Conservation (phyloP, 129 eudicot species). For the Centaurea solstitialis region DNA sequence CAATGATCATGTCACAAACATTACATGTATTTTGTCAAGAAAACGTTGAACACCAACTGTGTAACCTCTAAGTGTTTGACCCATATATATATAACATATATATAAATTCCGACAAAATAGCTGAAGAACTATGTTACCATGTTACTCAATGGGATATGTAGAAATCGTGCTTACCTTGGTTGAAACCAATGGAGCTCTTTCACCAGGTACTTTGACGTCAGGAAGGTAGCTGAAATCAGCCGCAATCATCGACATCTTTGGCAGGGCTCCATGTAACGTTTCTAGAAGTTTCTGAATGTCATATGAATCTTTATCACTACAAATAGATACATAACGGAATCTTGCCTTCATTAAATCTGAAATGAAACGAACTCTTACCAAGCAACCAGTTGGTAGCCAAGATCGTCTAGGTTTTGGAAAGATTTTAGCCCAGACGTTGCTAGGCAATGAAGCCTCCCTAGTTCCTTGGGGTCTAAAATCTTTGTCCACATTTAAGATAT, state of each 20-base stretch:
- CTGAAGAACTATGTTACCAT: neutral
- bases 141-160: constrained; percentile 3
- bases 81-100: neutral
- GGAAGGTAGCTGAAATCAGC: constrained; percentile 98
- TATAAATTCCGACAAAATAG: neutral
- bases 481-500: constrained; percentile 57
- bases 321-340: constrained; percentile 13
- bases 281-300: constrained; percentile 75
- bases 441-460: constrained; percentile 37
- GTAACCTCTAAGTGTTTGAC: too few species aligned
- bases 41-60: neutral
- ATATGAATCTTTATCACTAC: neutral
- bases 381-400: constrained; percentile 98
- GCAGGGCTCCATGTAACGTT: constrained; percentile 82
- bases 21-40: neutral
- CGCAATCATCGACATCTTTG: constrained; percentile 94
- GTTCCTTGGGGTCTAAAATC: constrained; percentile 47
- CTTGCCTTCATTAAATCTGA: neutral
- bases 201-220: constrained; percentile 87
- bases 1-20: constrained; percentile 12
- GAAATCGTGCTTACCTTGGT: constrained; percentile 54
- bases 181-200: constrained; percentile 91
- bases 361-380: constrained; percentile 40
- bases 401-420: constrained; percentile 79
- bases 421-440: constrained; percentile 65